Evolutionary conservation across 2,329 filamentous ascomycete genomes (phyloP).

Genomic region (Huntiella decipiens): DNA sequence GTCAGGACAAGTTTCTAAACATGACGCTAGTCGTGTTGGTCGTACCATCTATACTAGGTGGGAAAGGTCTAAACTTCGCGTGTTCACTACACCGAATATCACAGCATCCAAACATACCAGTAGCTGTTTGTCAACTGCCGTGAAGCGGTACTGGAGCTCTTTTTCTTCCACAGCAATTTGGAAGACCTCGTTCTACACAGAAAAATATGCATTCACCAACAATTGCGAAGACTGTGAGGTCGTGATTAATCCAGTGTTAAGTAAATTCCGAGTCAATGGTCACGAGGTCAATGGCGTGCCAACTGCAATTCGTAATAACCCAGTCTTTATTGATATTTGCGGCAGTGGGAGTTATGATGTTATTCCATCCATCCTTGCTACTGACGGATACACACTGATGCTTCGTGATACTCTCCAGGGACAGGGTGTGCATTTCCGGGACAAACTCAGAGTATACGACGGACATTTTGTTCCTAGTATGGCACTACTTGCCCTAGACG

Average conservation of each 20-base stretch:
- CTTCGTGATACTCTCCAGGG: constrained; percentile 13
- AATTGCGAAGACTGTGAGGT: neutral
- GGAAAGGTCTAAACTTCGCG: too few relatives aligned
- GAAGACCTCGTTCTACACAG: neutral
- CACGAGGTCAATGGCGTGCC: constrained; percentile 29
- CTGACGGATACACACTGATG: constrained; percentile 18
- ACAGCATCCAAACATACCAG: too few relatives aligned
- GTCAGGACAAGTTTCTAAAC: too few relatives aligned
- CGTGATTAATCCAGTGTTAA: constrained; percentile 29
- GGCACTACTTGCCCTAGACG: constrained; percentile 12
- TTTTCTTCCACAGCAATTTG: neutral
- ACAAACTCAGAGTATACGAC: constrained; percentile 3
- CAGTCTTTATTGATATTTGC: constrained; percentile 26
- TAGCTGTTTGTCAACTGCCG: too few relatives aligned
- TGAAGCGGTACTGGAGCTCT: neutral
- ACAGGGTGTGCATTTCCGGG: constrained; percentile 20
- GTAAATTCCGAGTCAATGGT: constrained; percentile 33
- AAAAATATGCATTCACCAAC: too few relatives aligned
- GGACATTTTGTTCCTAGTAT: constrained; percentile 18
- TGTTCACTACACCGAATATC: too few relatives aligned
- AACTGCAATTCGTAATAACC: constrained; percentile 21
- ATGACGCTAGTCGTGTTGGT: too few relatives aligned
- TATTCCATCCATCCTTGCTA: constrained; percentile 18
- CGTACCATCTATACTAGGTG: too few relatives aligned
- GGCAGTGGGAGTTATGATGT: constrained; percentile 24